Percentiles rank a stretch among this genome's conserved stretches.
phyloP scores from a whole-genome alignment of 2,329 filamentous ascomycete genomes.

The Alternaria ventricosa region DNA sequence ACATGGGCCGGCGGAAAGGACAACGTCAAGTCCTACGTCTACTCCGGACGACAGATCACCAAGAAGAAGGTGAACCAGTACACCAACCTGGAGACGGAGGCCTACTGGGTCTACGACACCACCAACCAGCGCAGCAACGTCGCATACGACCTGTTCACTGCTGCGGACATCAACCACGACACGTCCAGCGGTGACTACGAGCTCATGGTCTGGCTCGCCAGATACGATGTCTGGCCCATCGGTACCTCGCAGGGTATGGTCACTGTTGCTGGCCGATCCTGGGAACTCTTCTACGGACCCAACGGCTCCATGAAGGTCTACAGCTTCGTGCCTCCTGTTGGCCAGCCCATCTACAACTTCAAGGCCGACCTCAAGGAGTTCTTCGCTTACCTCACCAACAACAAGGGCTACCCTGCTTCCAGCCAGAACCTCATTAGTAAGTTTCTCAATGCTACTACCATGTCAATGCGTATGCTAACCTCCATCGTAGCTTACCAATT shows the following conservation, averaged over 20 bases:
- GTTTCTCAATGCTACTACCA: constrained; percentile 4
- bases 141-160: constrained; percentile 36
- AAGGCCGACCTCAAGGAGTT: constrained; percentile 64
- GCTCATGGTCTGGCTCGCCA: constrained; percentile 34
- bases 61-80: constrained; percentile 25
- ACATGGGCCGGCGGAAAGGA: constrained; percentile 26
- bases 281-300: constrained; percentile 64
- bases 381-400: constrained; percentile 61
- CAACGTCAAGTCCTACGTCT: constrained; percentile 35
- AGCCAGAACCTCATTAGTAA: constrained; percentile 32
- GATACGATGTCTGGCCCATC: constrained; percentile 25
- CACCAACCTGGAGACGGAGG: constrained; percentile 26
- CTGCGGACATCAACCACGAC: constrained; percentile 26
- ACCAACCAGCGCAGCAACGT: constrained; percentile 28
- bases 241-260: constrained; percentile 23
- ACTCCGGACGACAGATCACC: constrained; percentile 25
- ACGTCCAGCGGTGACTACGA: constrained; percentile 35
- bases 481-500: constrained; percentile 24
- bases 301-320: constrained; percentile 67
- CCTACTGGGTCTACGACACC: constrained; percentile 29
- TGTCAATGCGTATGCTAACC: neutral
- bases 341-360: constrained; percentile 54
- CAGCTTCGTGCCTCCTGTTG: constrained; percentile 57
- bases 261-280: constrained; percentile 59
- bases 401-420: constrained; percentile 50